Evolutionary conservation across 371 early-diverging fungal genomes (phyloP).

Genomic region (Mortierella sp.): DNA sequence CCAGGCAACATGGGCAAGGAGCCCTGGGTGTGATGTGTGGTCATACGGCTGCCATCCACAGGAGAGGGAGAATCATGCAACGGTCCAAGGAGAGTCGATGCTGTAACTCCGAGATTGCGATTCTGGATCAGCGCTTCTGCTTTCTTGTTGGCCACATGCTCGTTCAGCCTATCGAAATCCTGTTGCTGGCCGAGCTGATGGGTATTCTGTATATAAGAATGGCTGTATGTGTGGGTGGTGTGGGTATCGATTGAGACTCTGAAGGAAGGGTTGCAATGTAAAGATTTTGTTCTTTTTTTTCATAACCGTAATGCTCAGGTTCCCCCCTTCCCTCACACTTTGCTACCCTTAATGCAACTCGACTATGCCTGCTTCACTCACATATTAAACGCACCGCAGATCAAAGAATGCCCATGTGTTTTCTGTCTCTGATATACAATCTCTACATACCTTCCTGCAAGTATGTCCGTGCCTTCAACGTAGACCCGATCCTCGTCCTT

Average conservation of each 20-base stretch:
- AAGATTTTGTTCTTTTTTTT: neutral
- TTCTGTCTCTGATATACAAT: too few relatives aligned
- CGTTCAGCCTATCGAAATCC: neutral
- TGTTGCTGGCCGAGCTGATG: constrained; percentile 1
- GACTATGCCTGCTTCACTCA: too few relatives aligned
- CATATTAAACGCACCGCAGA: too few relatives aligned
- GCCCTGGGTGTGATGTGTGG: constrained; percentile 4
- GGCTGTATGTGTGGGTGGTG: neutral
- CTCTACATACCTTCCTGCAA: constrained; percentile 71
- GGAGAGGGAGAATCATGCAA: constrained; percentile 1
- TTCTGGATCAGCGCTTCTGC: neutral
- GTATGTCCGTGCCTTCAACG: constrained; percentile 80
- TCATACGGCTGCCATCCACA: constrained; percentile 1
- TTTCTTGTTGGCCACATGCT: neutral
- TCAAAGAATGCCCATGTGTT: too few relatives aligned
- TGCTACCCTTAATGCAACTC: neutral
- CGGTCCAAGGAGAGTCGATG: neutral
- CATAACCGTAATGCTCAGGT: neutral
- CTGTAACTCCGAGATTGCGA: neutral
- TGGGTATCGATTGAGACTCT: constrained; percentile 20
- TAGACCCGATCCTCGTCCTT: constrained; percentile 74
- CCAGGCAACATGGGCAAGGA: constrained; percentile 42
- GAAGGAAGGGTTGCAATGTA: constrained; percentile 5
- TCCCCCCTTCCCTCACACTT: neutral
- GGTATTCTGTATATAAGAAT: constrained; percentile 2